Conservation (phyloP, 192 early-diverging fungal genomes). For the Backusella morwellensis region DNA sequence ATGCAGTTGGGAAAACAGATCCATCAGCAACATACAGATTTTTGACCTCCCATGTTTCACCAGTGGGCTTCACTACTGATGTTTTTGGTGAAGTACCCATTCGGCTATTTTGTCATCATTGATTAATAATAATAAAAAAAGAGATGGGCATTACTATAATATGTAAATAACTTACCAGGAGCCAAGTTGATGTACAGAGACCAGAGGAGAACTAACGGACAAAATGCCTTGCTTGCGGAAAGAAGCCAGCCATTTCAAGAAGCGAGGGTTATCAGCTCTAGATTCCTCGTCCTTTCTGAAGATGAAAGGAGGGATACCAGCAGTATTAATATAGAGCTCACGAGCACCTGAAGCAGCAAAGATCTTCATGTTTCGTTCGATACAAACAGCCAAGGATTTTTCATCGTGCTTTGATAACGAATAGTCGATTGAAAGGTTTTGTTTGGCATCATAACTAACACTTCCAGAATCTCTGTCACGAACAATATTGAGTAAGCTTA, state of each 20-base stretch:
- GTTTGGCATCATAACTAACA: constrained; percentile 42
- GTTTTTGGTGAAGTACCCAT: constrained; percentile 51
- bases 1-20: constrained; percentile 20
- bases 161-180: constrained; percentile 42
- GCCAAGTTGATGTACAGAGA: constrained; percentile 68
- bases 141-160: background rate
- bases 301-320: constrained; percentile 37
- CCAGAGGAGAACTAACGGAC: constrained; percentile 32
- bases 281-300: constrained; percentile 37
- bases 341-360: constrained; percentile 66
- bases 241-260: constrained; percentile 29
- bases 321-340: constrained; percentile 49
- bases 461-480: constrained; percentile 63
- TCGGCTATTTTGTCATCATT: constrained; percentile 40
- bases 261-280: constrained; percentile 31
- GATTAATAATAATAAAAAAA: background rate
- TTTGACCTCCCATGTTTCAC: constrained; percentile 68
- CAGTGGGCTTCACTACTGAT: constrained; percentile 60
- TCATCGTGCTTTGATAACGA: constrained; percentile 53
- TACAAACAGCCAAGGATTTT: constrained; percentile 39
- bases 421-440: constrained; percentile 47
- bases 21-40: constrained; percentile 55
- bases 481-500: constrained; percentile 51
- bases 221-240: constrained; percentile 35
- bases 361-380: constrained; percentile 42